Evolutionary conservation across 495 filamentous ascomycete genomes (phyloP).

Genomic region (Tetracladium setigerum): DNA sequence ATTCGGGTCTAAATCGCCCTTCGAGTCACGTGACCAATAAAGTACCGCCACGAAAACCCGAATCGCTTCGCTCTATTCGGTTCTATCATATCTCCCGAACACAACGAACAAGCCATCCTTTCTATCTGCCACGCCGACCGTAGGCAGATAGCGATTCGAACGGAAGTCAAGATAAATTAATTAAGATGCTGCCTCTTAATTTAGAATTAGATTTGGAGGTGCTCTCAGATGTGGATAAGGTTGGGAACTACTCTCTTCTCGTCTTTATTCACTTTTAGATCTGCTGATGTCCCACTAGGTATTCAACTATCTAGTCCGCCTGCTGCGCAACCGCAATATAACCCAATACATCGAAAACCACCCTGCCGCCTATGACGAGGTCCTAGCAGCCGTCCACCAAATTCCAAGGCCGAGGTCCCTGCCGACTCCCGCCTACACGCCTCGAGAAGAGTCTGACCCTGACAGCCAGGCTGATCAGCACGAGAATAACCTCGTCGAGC

Average conservation of each 20-base stretch:
- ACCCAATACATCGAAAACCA: too few relatives aligned
- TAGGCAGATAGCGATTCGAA: neutral
- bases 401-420: too few relatives aligned
- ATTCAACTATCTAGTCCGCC: too few relatives aligned
- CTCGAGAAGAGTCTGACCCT: neutral
- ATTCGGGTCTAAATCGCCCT: neutral
- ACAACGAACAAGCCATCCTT: neutral
- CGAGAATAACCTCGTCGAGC: slow-evolving; percentile 2
- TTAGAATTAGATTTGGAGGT: neutral
- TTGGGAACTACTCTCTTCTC: neutral
- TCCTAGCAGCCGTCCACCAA: too few relatives aligned
- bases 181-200: neutral
- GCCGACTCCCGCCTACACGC: too few relatives aligned
- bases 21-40: neutral
- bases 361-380: neutral
- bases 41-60: neutral
- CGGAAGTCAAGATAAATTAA: neutral
- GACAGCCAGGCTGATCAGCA: neutral
- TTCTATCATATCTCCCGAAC: neutral
- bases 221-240: neutral
- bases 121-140: neutral
- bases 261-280: neutral
- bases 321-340: too few relatives aligned
- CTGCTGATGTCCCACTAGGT: neutral
- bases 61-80: neutral